Conservation (phyloP, 345 rosid genomes). For the Iberis pinnata region DNA sequence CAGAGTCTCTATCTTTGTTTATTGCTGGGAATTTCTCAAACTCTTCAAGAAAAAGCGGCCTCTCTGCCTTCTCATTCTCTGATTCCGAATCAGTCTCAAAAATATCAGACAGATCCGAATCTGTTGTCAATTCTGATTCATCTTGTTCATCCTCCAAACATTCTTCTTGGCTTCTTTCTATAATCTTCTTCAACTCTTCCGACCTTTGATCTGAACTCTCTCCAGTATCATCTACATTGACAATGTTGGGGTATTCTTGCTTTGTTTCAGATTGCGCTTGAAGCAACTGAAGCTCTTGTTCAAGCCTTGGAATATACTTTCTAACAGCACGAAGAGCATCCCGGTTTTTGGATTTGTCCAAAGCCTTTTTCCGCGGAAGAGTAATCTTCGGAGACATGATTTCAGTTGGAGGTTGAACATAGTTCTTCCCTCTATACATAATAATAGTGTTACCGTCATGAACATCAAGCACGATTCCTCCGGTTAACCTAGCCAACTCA, state of each 20-base stretch:
- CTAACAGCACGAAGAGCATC: constrained; percentile 80
- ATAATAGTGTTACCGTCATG: constrained; percentile 74
- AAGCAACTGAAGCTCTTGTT: constrained; percentile 74
- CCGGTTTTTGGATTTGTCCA: constrained; percentile 81
- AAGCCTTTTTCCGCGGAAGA: constrained; percentile 78
- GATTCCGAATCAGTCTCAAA: constrained; percentile 72
- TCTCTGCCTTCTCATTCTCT: constrained; percentile 40
- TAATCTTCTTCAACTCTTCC: constrained; percentile 44
- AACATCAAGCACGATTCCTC: constrained; percentile 85
- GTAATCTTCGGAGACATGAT: constrained; percentile 91
- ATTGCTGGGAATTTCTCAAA: constrained; percentile 61
- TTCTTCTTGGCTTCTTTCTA: constrained; percentile 38
- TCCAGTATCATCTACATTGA: constrained; percentile 21
- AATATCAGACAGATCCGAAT: constrained; percentile 75
- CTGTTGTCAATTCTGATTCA: constrained; percentile 43
- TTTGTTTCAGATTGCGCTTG: constrained; percentile 40
- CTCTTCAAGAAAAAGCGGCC: constrained; percentile 55
- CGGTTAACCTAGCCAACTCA: constrained; percentile 71
- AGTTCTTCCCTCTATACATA: constrained; percentile 95
- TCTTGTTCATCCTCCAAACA: constrained; percentile 38
- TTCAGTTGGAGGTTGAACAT: constrained; percentile 88
- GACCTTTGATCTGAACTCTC: constrained; percentile 25
- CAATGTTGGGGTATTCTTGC: constrained; percentile 13
- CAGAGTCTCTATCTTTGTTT: constrained; percentile 46
- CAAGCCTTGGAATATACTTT: constrained; percentile 71